These are phyloP conservation scores for Rhipidocladum racemiflorum DNA, from an alignment of 176 grass and related monocot species.

Conservation along the genomic window DNA sequence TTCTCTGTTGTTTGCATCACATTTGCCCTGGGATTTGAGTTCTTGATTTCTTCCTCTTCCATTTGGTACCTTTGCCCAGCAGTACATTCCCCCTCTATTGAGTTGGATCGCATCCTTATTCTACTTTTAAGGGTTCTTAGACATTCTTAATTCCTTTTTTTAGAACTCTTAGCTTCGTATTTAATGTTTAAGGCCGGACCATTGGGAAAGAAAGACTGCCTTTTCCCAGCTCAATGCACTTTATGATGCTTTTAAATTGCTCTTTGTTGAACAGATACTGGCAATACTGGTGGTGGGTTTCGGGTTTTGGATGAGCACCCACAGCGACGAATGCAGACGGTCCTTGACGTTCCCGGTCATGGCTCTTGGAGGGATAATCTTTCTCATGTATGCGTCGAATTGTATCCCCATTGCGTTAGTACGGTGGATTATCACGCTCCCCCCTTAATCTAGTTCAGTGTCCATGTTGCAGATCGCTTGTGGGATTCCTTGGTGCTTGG, in stretches of 20 bases:
- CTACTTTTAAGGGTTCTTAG: not conserved
- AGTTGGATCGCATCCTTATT: not conserved
- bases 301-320: slow-evolving; percentile 90
- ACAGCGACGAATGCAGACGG: slow-evolving; percentile 80
- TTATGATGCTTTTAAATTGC: slow-evolving; percentile 5
- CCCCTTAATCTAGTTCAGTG: not conserved
- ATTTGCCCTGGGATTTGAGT: not conserved
- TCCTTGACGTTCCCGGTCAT: slow-evolving; percentile 84
- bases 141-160: not conserved
- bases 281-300: slow-evolving; percentile 76
- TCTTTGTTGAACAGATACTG: slow-evolving; percentile 60
- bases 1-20: not conserved
- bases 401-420: not conserved
- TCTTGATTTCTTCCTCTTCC: not conserved
- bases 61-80: not conserved
- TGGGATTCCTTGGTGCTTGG: slow-evolving; percentile 90
- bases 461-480: slow-evolving; percentile 67
- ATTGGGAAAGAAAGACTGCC: not conserved
- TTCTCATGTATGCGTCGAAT: slow-evolving; percentile 63
- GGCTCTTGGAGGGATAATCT: slow-evolving; percentile 72
- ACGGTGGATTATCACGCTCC: not conserved
- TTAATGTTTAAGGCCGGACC: not conserved
- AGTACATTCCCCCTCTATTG: not conserved
- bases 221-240: not conserved
- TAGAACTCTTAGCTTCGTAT: not conserved